Evolutionary conservation across 805 yeast species (phyloP).

Genomic region (Clavispora fructus): DNA sequence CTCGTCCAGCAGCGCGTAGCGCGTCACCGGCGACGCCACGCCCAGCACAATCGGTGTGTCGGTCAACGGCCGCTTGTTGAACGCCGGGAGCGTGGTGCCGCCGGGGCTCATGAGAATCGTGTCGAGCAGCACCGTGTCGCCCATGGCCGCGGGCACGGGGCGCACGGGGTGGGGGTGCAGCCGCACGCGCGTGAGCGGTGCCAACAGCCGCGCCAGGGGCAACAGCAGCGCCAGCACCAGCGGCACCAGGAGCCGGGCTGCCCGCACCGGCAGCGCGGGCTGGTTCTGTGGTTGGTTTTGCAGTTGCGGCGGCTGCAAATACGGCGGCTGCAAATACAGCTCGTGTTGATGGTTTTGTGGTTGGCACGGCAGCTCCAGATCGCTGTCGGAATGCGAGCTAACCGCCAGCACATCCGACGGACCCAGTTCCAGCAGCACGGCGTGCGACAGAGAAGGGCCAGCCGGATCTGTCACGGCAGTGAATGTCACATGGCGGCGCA

Average conservation of each 20-base stretch:
- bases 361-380: no score
- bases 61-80: constrained; percentile 66
- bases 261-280: no score
- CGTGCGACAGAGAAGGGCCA: no score
- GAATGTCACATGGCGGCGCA: constrained; percentile 20
- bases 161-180: not conserved
- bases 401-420: no score
- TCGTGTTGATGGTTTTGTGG: no score
- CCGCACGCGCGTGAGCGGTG: not conserved
- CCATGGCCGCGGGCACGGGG: constrained; percentile 7
- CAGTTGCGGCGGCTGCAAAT: no score
- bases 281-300: no score
- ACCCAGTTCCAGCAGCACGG: no score
- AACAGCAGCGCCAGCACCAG: no score
- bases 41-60: constrained; percentile 68
- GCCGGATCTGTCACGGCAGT: not conserved
- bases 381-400: no score
- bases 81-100: constrained; percentile 41
- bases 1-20: constrained; percentile 26
- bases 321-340: no score
- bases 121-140: constrained; percentile 12
- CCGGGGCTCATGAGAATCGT: constrained; percentile 7
- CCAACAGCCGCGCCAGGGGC: not conserved
- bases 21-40: constrained; percentile 47
- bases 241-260: no score